phyloP scores from a whole-genome alignment of 164 flowering plant species.

The Berberis vulgaris region DNA sequence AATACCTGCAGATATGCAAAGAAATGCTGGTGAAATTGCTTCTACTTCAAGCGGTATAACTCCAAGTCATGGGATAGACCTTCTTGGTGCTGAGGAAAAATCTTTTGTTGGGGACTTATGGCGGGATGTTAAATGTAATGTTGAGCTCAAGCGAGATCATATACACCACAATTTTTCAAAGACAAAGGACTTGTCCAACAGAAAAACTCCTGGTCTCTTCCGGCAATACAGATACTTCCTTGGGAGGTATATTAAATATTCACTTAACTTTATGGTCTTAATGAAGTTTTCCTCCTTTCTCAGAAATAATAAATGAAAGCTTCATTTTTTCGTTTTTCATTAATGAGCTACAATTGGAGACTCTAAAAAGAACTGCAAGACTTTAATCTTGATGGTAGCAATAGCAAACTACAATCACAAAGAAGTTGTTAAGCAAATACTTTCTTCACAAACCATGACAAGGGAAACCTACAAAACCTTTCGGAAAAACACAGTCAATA shows the following conservation, averaged over 20 bases:
- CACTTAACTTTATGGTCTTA: too few relatives aligned
- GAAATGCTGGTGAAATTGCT: constrained; percentile 29
- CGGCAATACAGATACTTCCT: constrained; percentile 71
- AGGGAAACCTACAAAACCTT: too few relatives aligned
- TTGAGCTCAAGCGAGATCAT: constrained; percentile 46
- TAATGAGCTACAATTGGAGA: too few relatives aligned
- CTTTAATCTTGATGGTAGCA: too few relatives aligned
- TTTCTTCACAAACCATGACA: too few relatives aligned
- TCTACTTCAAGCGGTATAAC: constrained; percentile 27
- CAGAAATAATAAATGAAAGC: too few relatives aligned
- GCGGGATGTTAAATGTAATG: constrained; percentile 57
- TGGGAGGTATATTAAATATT: constrained; percentile 54
- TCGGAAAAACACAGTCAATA: too few relatives aligned
- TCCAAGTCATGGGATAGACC: constrained; percentile 26
- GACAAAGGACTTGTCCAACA: constrained; percentile 59
- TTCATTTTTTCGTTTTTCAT: too few relatives aligned
- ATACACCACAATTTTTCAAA: constrained; percentile 41
- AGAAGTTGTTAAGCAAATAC: too few relatives aligned
- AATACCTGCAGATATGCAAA: constrained; percentile 79
- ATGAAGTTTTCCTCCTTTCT: too few relatives aligned
- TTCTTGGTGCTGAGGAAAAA: constrained; percentile 25
- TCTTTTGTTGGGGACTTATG: constrained; percentile 84
- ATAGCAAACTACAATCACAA: too few relatives aligned
- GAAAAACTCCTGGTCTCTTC: constrained; percentile 52
- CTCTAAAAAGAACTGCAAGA: too few relatives aligned